These are phyloP conservation scores for Meredithiella fracta DNA, from an alignment of 2,329 filamentous ascomycete genomes.

Conservation along the genomic window DNA sequence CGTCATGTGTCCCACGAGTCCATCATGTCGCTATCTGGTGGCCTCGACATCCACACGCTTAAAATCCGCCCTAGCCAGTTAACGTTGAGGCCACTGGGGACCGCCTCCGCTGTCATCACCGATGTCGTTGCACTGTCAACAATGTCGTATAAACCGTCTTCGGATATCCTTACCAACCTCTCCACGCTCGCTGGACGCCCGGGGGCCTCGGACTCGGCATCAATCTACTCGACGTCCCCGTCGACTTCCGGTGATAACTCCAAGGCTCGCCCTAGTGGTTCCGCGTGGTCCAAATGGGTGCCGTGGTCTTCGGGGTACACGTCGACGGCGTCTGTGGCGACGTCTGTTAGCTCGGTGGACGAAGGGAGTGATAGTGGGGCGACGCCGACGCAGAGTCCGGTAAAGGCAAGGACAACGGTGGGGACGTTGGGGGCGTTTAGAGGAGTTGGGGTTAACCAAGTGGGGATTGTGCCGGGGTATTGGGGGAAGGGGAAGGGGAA, in stretches of 20 bases:
- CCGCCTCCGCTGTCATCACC: constrained; percentile 39
- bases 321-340: constrained; percentile 2
- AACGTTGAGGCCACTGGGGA: constrained; percentile 37
- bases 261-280: neutral
- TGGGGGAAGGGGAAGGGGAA: constrained; percentile 6
- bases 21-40: constrained; percentile 70
- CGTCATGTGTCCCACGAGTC: constrained; percentile 70
- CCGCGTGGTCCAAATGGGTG: constrained; percentile 11
- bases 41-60: constrained; percentile 78
- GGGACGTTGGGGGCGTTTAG: constrained; percentile 26
- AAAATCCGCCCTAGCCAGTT: constrained; percentile 62
- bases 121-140: constrained; percentile 44
- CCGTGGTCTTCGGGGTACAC: constrained; percentile 7
- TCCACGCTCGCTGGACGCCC: constrained; percentile 5
- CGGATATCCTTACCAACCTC: constrained; percentile 11
- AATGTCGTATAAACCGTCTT: constrained; percentile 22
- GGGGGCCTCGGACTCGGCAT: constrained; percentile 1
- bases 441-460: constrained; percentile 61
- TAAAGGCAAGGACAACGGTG: constrained; percentile 13
- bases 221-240: constrained; percentile 9
- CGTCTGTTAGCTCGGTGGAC: neutral
- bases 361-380: neutral
- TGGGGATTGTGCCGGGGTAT: constrained; percentile 57
- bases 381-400: constrained; percentile 8
- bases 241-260: neutral